Conservation (phyloP, 176 grass and related monocot species). For the Lolium perenne region DNA sequence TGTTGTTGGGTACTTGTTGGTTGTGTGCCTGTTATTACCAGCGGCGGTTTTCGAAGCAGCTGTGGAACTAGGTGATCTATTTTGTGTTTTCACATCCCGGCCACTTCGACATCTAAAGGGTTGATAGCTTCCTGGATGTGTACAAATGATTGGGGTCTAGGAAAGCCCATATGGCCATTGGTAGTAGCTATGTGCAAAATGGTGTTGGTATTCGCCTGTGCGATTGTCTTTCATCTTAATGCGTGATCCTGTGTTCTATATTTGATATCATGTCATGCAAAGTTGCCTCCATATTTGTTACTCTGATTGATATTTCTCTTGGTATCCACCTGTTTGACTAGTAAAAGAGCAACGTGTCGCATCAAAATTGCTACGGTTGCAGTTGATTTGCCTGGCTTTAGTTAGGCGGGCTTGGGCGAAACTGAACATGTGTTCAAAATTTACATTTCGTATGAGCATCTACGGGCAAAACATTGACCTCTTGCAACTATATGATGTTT, state of each 20-base stretch:
- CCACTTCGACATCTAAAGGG: conserved; percentile 41
- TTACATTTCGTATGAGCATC: neutral
- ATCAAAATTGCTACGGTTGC: neutral
- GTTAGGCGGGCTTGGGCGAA: neutral
- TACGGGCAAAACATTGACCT: neutral
- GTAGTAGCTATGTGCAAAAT: neutral
- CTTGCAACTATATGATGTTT: neutral
- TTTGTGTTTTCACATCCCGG: neutral
- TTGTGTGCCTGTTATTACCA: conserved; percentile 44
- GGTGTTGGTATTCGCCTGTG: neutral
- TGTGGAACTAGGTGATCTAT: neutral
- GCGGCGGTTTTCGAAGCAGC: conserved; percentile 48
- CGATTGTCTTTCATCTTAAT: neutral
- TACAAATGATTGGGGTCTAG: conserved; percentile 40
- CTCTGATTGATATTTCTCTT: neutral
- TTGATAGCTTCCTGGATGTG: conserved; percentile 19
- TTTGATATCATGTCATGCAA: neutral
- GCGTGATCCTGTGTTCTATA: neutral
- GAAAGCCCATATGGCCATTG: neutral
- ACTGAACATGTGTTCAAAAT: neutral
- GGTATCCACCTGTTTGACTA: neutral
- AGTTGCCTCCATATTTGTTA: neutral
- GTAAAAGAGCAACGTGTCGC: neutral
- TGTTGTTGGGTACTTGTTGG: neutral
- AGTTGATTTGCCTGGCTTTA: neutral